These are phyloP conservation scores for Helichrysum umbraculigerum DNA, from an alignment of 129 eudicot species.

Conservation along the genomic window DNA sequence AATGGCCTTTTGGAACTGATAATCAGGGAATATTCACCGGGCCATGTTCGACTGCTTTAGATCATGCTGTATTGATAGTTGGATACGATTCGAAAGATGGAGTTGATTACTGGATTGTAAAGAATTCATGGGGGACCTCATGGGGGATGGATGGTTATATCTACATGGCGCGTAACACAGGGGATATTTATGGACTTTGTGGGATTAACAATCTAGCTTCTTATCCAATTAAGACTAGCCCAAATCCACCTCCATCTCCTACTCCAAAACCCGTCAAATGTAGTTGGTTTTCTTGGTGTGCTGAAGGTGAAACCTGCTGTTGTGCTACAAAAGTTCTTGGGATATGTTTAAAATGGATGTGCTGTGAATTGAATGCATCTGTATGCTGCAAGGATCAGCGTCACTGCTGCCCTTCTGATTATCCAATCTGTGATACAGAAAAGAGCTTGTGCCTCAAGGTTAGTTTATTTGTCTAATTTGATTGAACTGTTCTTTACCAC, in stretches of 20 bases:
- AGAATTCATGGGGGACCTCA: conserved; percentile 85
- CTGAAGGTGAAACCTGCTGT: conserved; percentile 84
- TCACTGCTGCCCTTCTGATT: conserved; percentile 93
- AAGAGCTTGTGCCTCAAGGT: conserved; percentile 80
- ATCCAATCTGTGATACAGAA: conserved; percentile 78
- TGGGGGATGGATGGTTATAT: conserved; percentile 94
- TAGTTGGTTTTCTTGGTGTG: conserved; percentile 57
- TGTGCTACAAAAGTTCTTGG: conserved; percentile 63
- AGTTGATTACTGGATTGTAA: conserved; percentile 87
- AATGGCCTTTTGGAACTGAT: conserved; percentile 18
- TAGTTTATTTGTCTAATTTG: conserved; percentile 13
- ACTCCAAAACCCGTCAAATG: conserved; percentile 73
- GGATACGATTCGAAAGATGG: conserved; percentile 88
- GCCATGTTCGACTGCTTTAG: conserved; percentile 85
- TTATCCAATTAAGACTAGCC: conserved; percentile 82
- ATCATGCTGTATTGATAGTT: conserved; percentile 91
- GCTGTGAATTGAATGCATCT: conserved; percentile 71
- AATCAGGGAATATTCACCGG: conserved; percentile 86
- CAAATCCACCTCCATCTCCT: conserved; percentile 87
- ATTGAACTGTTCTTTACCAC: neutral
- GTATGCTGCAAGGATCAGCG: conserved; percentile 75
- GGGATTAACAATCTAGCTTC: conserved; percentile 92
- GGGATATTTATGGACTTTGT: conserved; percentile 60
- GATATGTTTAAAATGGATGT: conserved; percentile 78
- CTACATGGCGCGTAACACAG: conserved; percentile 70